Evolutionary conservation across 208 protist species (phyloP).

Genomic region (Leishmania tropica): DNA sequence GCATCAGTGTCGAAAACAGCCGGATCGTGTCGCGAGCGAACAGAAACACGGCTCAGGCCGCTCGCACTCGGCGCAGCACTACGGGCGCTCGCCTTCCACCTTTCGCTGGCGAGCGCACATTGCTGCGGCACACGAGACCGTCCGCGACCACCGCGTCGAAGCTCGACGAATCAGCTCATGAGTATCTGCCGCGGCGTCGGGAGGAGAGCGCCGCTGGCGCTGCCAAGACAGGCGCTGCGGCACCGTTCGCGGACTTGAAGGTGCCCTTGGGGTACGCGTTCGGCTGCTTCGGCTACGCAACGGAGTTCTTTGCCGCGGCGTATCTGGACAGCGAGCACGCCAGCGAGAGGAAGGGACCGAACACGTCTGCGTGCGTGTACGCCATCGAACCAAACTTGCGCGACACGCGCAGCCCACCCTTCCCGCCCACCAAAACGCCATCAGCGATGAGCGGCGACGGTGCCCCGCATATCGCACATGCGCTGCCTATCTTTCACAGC

Average conservation of each 20-base stretch:
- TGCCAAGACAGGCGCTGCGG: neutral
- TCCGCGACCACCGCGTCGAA: too few relatives aligned
- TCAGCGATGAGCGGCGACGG: constrained; percentile 12
- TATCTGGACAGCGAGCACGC: neutral
- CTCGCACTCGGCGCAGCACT: neutral
- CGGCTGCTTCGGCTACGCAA: constrained; percentile 6
- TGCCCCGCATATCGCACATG: constrained; percentile 1
- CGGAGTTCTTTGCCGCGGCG: neutral
- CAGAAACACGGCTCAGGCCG: neutral
- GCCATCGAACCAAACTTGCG: constrained; percentile 9
- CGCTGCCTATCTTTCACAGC: constrained; percentile 16
- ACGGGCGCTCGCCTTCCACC: neutral
- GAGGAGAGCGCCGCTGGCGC: neutral
- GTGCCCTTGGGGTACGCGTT: constrained; percentile 11
- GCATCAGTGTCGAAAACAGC: neutral
- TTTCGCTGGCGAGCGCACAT: neutral
- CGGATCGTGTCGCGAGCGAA: neutral
- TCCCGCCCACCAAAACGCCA: neutral
- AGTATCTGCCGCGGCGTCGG: too few relatives aligned
- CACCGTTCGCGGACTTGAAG: neutral
- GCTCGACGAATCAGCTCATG: too few relatives aligned
- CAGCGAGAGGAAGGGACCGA: neutral
- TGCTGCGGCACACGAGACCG: too few relatives aligned
- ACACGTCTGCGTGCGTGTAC: neutral
- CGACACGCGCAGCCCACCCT: constrained; percentile 2